These are phyloP conservation scores for Aspergillus eucalypticola DNA, from an alignment of 2,329 filamentous ascomycete species.

Conservation along the genomic window DNA sequence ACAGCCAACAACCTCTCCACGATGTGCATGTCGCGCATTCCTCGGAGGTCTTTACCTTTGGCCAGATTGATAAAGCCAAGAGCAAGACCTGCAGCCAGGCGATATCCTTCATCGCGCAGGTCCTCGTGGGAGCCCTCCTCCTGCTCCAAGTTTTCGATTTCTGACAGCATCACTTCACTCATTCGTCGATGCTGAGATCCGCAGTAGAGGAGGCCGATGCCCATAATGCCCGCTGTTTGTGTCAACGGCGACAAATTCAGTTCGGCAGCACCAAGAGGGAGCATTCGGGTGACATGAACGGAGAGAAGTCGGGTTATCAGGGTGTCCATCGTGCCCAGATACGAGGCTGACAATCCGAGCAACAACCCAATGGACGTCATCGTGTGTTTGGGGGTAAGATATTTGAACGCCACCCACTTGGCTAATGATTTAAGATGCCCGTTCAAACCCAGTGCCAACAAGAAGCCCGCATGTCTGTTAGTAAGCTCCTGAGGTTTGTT, in stretches of 20 bases:
- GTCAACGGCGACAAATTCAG: slow-evolving; percentile 90
- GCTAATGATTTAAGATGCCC: slow-evolving; percentile 92
- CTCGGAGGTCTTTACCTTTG: slow-evolving; percentile 82
- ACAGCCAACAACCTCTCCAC: slow-evolving; percentile 84
- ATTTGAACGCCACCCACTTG: slow-evolving; percentile 99
- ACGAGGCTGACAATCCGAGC: slow-evolving; percentile 86
- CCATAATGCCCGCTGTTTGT: slow-evolving; percentile 95
- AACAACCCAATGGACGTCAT: slow-evolving; percentile 99
- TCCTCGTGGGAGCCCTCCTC: slow-evolving; percentile 76
- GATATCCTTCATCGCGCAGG: slow-evolving; percentile 91
- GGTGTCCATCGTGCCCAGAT: slow-evolving; percentile 95
- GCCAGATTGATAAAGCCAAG: slow-evolving; percentile 93
- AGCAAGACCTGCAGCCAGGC: slow-evolving; percentile 88
- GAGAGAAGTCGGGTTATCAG: slow-evolving; percentile 90
- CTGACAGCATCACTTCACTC: slow-evolving; percentile 98
- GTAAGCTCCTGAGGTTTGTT: slow-evolving; percentile 93
- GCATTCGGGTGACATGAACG: slow-evolving; percentile 92
- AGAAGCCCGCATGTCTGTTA: slow-evolving; percentile 92
- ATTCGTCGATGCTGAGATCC: slow-evolving; percentile 95
- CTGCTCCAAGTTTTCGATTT: slow-evolving; percentile 84
- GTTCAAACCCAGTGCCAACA: slow-evolving; percentile 87
- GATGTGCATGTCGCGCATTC: slow-evolving; percentile 89
- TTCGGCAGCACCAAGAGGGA: slow-evolving; percentile 88
- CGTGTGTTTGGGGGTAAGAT: slow-evolving; percentile 96
- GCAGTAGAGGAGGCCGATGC: slow-evolving; percentile 90